Conservation (phyloP, 768 basidiomycete genomes). For the Sporobolomyces phaffii region DNA sequence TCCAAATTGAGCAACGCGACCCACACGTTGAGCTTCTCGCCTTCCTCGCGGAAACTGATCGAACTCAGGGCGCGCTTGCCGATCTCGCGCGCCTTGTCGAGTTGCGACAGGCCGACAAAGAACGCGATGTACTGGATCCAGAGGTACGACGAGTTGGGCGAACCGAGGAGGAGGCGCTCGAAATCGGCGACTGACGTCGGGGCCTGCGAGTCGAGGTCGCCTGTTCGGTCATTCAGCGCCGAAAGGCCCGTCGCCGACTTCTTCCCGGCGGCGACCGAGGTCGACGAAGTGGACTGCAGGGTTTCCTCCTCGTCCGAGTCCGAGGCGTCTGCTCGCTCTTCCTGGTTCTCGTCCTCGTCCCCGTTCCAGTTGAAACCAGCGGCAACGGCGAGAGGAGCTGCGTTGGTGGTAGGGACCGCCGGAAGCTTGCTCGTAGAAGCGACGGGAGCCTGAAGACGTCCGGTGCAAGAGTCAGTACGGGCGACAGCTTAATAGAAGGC, state of each 20-base stretch:
- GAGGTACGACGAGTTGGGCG: constrained; percentile 92
- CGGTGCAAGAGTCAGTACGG: neutral
- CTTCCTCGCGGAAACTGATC: constrained; percentile 93
- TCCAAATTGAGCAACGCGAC: constrained; percentile 92
- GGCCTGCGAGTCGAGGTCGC: constrained; percentile 72
- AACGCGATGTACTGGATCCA: constrained; percentile 99
- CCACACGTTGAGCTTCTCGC: constrained; percentile 94
- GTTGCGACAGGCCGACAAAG: constrained; percentile 90
- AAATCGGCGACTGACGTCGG: constrained; percentile 94
- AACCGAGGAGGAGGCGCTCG: constrained; percentile 82
- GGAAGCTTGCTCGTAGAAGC: constrained; percentile 38
- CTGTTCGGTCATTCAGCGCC: constrained; percentile 53
- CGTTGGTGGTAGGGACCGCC: constrained; percentile 7
- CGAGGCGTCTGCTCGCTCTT: constrained; percentile 49
- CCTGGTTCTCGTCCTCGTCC: constrained; percentile 40
- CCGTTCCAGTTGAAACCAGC: constrained; percentile 40
- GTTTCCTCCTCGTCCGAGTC: constrained; percentile 57
- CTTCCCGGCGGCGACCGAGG: constrained; percentile 51
- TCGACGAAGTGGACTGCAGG: constrained; percentile 32
- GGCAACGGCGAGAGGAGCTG: constrained; percentile 30
- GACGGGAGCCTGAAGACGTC: constrained; percentile 20
- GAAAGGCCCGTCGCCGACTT: constrained; percentile 50
- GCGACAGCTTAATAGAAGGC: neutral
- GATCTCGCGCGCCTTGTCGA: constrained; percentile 86
- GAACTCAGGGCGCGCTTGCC: constrained; percentile 74